A percentile compares a stretch with the other conserved stretches of the same genome.
Conservation (phyloP, 2,329 filamentous ascomycete species). For the Ophiostoma montium region DNA sequence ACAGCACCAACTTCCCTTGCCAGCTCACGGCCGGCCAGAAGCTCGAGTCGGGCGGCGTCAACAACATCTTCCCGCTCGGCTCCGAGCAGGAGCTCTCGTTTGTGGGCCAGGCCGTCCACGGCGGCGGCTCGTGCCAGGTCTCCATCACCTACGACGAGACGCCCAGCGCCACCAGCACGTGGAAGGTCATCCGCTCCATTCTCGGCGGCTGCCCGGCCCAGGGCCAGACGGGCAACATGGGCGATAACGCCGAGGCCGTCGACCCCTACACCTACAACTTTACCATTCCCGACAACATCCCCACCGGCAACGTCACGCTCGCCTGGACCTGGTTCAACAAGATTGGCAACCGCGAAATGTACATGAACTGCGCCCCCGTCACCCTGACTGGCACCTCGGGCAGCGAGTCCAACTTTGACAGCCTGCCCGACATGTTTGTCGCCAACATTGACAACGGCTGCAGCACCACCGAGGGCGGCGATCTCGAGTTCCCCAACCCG, state of each 20-base stretch:
- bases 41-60: conserved; percentile 30
- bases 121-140: conserved; percentile 85
- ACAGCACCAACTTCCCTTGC: conserved; percentile 69
- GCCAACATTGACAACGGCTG: conserved; percentile 53
- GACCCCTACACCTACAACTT: conserved; percentile 51
- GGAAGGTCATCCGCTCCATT: conserved; percentile 82
- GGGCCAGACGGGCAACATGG: conserved; percentile 42
- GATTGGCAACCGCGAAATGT: conserved; percentile 86
- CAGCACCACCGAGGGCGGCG: conserved; percentile 34
- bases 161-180: conserved; percentile 52
- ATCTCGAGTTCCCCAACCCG: conserved; percentile 55
- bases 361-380: conserved; percentile 88
- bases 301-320: conserved; percentile 62
- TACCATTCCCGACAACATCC: conserved; percentile 55
- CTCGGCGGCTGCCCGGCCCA: conserved; percentile 69
- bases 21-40: conserved; percentile 41
- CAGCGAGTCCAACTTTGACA: conserved; percentile 36
- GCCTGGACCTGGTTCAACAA: conserved; percentile 96
- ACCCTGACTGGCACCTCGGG: conserved; percentile 42
- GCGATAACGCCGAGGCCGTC: conserved; percentile 26
- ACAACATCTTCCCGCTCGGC: conserved; percentile 52
- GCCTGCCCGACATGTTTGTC: conserved; percentile 60
- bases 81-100: conserved; percentile 48
- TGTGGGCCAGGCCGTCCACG: conserved; percentile 62
- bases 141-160: conserved; percentile 65